phyloP scores from a whole-genome alignment of 805 yeast genomes.

The Teunomyces pallodes region DNA sequence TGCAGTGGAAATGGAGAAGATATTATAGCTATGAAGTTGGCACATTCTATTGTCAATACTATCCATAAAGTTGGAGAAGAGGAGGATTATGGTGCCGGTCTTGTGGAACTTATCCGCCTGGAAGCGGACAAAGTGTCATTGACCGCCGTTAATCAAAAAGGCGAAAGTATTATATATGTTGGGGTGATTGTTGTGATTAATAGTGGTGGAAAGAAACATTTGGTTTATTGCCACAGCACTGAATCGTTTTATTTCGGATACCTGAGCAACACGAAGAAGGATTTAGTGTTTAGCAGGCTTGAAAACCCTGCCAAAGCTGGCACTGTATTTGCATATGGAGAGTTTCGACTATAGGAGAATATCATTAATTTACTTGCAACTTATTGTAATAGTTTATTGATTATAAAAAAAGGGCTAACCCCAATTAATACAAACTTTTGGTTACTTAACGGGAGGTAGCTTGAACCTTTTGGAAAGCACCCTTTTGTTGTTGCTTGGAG shows the following conservation, averaged over 20 bases:
- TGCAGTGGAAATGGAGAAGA: conserved; percentile 62
- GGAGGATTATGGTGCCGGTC: conserved; percentile 12
- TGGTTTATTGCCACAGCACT: conserved; percentile 39
- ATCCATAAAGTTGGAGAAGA: conserved; percentile 13
- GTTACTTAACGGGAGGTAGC: conserved; percentile 88
- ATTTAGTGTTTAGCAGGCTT: conserved; percentile 25
- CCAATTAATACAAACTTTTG: conserved; percentile 10
- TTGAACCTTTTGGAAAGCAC: conserved; percentile 95
- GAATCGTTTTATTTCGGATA: conserved; percentile 25
- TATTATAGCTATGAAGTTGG: conserved; percentile 44
- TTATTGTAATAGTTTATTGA: conserved; percentile 9
- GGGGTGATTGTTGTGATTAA: conserved; percentile 28
- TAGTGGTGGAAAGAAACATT: conserved; percentile 7
- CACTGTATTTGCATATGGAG: conserved; percentile 26
- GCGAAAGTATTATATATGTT: conserved; percentile 21
- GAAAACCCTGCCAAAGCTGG: conserved; percentile 14
- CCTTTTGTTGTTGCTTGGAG: conserved; percentile 96
- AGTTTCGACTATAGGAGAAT: conserved; percentile 11
- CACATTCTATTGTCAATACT: conserved; percentile 22
- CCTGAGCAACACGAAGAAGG: conserved; percentile 11
- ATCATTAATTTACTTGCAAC: not conserved
- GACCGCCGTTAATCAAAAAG: conserved; percentile 11
- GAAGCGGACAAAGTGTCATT: conserved; percentile 9
- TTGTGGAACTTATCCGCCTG: conserved; percentile 15
- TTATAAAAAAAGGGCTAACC: conserved; percentile 11